These are phyloP conservation scores for Leccinum subtestaceum DNA, from an alignment of 768 basidiomycete genomes.

Conservation along the genomic window DNA sequence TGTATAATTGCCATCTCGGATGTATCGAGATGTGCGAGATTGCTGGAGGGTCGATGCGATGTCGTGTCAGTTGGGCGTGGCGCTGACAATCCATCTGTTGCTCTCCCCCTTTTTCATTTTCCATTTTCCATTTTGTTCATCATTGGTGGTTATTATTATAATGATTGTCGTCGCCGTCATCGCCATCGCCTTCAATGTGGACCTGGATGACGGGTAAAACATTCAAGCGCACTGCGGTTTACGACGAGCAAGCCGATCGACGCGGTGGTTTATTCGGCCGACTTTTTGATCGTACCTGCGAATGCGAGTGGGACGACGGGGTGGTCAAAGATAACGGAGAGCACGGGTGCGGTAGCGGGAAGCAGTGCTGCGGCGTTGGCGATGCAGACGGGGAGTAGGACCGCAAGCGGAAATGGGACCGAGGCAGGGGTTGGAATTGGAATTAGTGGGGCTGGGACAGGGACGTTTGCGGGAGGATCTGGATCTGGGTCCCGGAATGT, in stretches of 20 bases:
- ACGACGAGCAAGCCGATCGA: conserved; percentile 22
- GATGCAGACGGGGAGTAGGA: conserved; percentile 6
- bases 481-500: conserved; percentile 1
- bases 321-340: background rate
- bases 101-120: background rate
- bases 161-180: background rate
- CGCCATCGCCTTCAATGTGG: background rate
- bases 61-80: background rate
- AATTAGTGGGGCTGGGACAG: background rate
- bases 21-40: conserved; percentile 11
- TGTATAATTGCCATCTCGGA: background rate
- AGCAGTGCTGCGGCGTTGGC: conserved; percentile 3
- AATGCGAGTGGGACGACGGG: conserved; percentile 10
- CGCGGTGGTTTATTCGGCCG: conserved; percentile 46
- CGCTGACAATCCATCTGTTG: background rate
- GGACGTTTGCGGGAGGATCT: background rate
- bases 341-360: background rate
- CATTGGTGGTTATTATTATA: background rate
- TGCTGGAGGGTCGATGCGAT: background rate
- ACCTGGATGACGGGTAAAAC: background rate
- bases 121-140: background rate
- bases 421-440: background rate
- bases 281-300: conserved; percentile 42
- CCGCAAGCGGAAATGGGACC: background rate
- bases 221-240: conserved; percentile 33